phyloP scores from a whole-genome alignment of 495 filamentous ascomycete genomes.

The Sphaerosporella brunnea region DNA sequence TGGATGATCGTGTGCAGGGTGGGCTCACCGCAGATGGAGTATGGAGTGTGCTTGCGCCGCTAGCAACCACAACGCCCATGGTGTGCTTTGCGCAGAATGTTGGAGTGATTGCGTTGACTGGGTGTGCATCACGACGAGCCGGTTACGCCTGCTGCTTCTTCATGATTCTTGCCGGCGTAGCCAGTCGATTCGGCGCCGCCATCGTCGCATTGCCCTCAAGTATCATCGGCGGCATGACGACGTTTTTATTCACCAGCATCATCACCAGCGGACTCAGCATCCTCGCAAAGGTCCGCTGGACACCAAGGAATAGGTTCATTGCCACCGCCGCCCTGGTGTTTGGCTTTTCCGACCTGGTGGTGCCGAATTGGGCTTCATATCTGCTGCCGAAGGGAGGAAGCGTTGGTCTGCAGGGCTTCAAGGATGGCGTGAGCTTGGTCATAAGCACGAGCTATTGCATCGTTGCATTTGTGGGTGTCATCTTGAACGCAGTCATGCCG shows the following conservation, averaged over 20 bases:
- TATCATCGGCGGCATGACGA: conserved; percentile 30
- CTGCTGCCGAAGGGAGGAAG: conserved; percentile 17
- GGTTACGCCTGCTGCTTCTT: conserved; percentile 32
- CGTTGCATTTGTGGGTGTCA: conserved; percentile 28
- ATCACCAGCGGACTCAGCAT: conserved; percentile 29
- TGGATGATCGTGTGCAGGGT: conserved; percentile 27
- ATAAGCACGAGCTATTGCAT: conserved; percentile 29
- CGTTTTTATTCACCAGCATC: conserved; percentile 29
- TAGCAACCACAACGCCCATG: conserved; percentile 28
- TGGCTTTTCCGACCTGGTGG: conserved; percentile 28
- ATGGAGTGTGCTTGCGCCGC: conserved; percentile 26
- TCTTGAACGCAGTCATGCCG: conserved; percentile 28
- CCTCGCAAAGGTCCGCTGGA: conserved; percentile 27
- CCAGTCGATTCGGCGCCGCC: conserved; percentile 28
- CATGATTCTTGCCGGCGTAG: conserved; percentile 28
- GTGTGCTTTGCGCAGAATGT: conserved; percentile 31
- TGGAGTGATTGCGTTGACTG: conserved; percentile 29
- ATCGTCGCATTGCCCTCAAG: conserved; percentile 27
- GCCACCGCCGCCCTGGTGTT: conserved; percentile 27
- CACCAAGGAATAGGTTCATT: conserved; percentile 28
- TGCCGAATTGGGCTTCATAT: conserved; percentile 27
- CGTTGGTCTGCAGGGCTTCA: conserved; percentile 23
- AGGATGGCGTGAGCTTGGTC: conserved; percentile 27
- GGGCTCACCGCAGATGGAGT: conserved; percentile 29
- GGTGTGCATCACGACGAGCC: conserved; percentile 31